Evolutionary conservation across 164 flowering plant species (phyloP).

Genomic region (Aristolochia fimbriata): DNA sequence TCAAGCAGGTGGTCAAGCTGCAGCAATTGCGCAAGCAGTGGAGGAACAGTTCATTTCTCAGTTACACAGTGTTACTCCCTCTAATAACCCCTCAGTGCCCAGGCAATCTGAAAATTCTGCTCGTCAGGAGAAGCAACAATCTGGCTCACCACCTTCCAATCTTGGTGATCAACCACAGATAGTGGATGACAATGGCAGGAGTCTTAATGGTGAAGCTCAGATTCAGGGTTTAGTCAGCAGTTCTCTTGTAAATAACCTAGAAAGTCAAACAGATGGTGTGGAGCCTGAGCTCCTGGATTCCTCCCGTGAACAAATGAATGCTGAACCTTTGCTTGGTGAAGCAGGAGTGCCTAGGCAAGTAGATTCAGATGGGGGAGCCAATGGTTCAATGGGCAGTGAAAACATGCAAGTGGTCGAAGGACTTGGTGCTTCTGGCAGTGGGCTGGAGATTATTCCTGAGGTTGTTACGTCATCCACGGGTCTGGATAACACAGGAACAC

Average conservation of each 20-base stretch:
- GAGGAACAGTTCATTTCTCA: slow-evolving; percentile 73
- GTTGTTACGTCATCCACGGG: slow-evolving; percentile 19
- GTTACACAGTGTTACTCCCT: slow-evolving; percentile 36
- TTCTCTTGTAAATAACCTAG: slow-evolving; percentile 14
- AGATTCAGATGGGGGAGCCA: slow-evolving; percentile 10
- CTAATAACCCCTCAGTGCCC: slow-evolving; percentile 23
- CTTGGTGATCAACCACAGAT: slow-evolving; percentile 19
- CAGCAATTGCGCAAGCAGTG: slow-evolving; percentile 70
- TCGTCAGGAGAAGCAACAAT: slow-evolving; percentile 28
- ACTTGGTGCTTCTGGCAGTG: slow-evolving; percentile 18
- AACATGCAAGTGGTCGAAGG: slow-evolving; percentile 52
- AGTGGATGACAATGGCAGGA: slow-evolving; percentile 22
- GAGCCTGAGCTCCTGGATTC: slow-evolving; percentile 9
- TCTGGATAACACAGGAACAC: slow-evolving; percentile 15
- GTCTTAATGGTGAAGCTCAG: slow-evolving; percentile 31
- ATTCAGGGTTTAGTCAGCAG: slow-evolving; percentile 19
- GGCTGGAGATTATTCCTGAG: slow-evolving; percentile 22
- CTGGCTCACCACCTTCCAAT: slow-evolving; percentile 22
- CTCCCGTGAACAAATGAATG: slow-evolving; percentile 19
- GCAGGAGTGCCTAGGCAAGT: slow-evolving; percentile 25
- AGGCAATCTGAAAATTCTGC: slow-evolving; percentile 29
- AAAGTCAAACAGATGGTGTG: slow-evolving; percentile 21
- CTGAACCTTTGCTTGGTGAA: slow-evolving; percentile 20
- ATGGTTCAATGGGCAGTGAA: slow-evolving; percentile 25
- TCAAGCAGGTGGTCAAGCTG: slow-evolving; percentile 67